Evolutionary conservation across 2,329 filamentous ascomycete genomes (phyloP).

Genomic region (Nemania diffusa): DNA sequence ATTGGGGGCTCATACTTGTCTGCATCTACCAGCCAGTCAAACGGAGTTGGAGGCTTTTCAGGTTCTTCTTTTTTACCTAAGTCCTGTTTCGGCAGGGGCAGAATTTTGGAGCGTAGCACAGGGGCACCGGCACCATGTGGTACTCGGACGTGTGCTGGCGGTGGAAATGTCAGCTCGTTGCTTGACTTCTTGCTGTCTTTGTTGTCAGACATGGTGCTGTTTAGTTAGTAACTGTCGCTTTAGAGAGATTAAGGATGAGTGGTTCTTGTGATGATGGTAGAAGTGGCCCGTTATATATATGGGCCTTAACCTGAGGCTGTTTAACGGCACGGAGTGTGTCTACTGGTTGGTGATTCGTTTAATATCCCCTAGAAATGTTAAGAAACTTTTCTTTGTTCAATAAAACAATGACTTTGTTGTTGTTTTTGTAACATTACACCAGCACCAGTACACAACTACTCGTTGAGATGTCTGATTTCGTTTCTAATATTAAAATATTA

Average conservation of each 20-base stretch:
- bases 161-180: not conserved
- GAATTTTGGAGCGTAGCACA: not conserved
- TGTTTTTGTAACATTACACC: too few relatives aligned
- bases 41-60: too few relatives aligned
- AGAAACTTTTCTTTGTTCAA: too few relatives aligned
- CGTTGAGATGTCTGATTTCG: too few relatives aligned
- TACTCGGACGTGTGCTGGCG: conserved; percentile 2
- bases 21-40: not conserved
- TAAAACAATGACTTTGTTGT: too few relatives aligned
- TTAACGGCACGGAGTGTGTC: too few relatives aligned
- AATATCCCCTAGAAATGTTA: too few relatives aligned
- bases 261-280: not conserved
- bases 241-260: not conserved
- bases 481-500: too few relatives aligned
- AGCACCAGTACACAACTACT: too few relatives aligned
- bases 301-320: too few relatives aligned
- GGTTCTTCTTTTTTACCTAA: not conserved
- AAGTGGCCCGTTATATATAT: too few relatives aligned
- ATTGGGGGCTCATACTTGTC: not conserved
- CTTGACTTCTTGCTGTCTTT: not conserved
- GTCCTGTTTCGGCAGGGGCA: not conserved
- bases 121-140: not conserved
- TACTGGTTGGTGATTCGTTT: too few relatives aligned
- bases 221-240: not conserved
- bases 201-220: not conserved